Base-by-base conservation (phyloP, 1,284 basidiomycete genomes). In the Pascua guehoae region DNA sequence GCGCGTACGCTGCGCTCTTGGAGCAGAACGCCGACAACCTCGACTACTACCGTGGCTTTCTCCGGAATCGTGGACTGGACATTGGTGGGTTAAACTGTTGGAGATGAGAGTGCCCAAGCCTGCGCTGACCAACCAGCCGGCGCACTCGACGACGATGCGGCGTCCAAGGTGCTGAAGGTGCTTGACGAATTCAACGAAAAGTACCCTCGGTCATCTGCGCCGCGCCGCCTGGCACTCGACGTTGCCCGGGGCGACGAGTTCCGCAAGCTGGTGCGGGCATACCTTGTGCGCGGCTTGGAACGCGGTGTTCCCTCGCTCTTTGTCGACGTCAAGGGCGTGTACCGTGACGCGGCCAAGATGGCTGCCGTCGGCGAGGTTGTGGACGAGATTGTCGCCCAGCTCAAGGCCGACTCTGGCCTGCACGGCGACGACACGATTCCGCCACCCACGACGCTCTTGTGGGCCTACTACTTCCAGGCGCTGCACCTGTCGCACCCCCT, bases 221-320 rank as follows among this genome's bases (percentile, higher is more conserved):
- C 91, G 2, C 82, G 79, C 16, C 85, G 91, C 12, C 74, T 95
- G 15, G 83, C 86, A 5, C 81, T 97, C 4, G 81, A 82, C 7
- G 78, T 90, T 44, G 82, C 88, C 0, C 69, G 80, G 82, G 86
- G 83, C 12, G 81, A 84, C 12, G 78, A 79, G 15, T 98, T 98
- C 79, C 81, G 79, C 51, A 74, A 81, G 24, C 82, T 88, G 16
- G 85, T 84, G 2, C 81, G 82, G 52, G 78, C 82, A 2, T 98
- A 98, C 75, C 77, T 98, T 50, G 74, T 83, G 16, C 79, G 80
- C 3, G 88, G 85, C 9, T 79, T 98, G 14, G 82, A 83, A 55
- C 91, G 91, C 66, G 95, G 94, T 59, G 83, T 98, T 37, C 96
- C 96, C 2, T 97, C 93, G 3, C 81, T 98, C 8, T 99, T 98